Conservation (phyloP, 768 basidiomycete species). For the Lentinula edodes region DNA sequence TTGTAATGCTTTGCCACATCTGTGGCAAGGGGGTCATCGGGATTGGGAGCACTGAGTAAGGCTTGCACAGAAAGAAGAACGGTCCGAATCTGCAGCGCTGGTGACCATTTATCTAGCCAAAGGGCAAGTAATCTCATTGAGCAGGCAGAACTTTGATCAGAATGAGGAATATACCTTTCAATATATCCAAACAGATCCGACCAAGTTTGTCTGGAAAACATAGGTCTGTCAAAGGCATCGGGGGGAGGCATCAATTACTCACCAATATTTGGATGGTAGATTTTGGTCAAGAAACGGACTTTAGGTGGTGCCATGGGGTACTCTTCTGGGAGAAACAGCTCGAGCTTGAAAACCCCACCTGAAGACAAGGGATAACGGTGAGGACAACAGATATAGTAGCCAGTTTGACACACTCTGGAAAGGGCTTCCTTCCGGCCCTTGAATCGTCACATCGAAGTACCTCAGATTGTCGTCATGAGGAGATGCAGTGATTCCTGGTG, state of each 20-base stretch:
- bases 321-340: slow-evolving; percentile 96
- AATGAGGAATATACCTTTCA: slow-evolving; percentile 65
- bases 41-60: slow-evolving; percentile 93
- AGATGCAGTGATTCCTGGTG: slow-evolving; percentile 91
- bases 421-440: slow-evolving; percentile 91
- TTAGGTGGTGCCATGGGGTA: slow-evolving; percentile 99
- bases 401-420: slow-evolving; percentile 58
- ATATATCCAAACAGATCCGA: slow-evolving; percentile 95
- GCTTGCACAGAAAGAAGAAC: slow-evolving; percentile 96
- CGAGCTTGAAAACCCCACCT: slow-evolving; percentile 95
- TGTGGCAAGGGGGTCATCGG: slow-evolving; percentile 90
- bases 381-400: too few species aligned
- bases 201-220: slow-evolving; percentile 83
- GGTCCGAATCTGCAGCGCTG: slow-evolving; percentile 96
- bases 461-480: slow-evolving; percentile 97
- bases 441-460: slow-evolving; percentile 97
- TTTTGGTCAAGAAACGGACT: slow-evolving; percentile 95
- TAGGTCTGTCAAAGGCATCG: neutral
- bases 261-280: slow-evolving; percentile 99
- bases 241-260: slow-evolving; percentile 21
- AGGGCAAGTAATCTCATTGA: neutral
- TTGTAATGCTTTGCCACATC: slow-evolving; percentile 99
- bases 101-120: slow-evolving; percentile 92
- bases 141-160: neutral
- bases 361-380: neutral